These are phyloP conservation scores for Nicotiana noctiflora DNA, from an alignment of 257 asterid genomes.

Conservation along the genomic window DNA sequence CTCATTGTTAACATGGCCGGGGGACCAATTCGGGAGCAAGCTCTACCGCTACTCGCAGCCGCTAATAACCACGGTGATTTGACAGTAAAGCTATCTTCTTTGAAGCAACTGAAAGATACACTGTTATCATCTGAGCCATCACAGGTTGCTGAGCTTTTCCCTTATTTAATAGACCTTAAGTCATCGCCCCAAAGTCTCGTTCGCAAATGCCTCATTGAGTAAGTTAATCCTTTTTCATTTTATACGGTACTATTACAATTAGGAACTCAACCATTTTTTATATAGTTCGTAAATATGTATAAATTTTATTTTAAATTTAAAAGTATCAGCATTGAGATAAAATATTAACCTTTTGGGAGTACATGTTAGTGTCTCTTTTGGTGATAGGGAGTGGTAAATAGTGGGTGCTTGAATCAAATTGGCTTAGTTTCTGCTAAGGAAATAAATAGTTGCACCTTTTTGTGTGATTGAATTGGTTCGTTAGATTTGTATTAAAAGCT, in stretches of 20 bases:
- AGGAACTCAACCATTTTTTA: too few species aligned
- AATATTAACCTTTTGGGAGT: neutral
- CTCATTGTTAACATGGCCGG: conserved; percentile 39
- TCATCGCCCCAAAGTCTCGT: conserved; percentile 81
- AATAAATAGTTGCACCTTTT: neutral
- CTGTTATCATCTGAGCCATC: conserved; percentile 56
- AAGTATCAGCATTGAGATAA: neutral
- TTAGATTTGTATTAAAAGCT: neutral
- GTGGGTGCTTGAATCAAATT: neutral
- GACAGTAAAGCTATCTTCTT: conserved; percentile 73
- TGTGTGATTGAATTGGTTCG: neutral
- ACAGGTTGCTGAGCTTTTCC: conserved; percentile 66
- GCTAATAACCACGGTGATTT: conserved; percentile 91
- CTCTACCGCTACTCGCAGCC: conserved; percentile 75
- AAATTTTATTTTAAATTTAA: neutral
- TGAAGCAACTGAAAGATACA: conserved; percentile 76
- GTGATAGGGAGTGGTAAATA: neutral
- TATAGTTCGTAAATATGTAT: neutral
- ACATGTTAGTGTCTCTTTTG: neutral
- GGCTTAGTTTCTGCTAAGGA: neutral
- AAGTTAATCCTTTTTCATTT: neutral
- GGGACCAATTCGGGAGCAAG: conserved; percentile 58
- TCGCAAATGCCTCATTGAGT: conserved; percentile 27
- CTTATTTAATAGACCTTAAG: conserved; percentile 78
- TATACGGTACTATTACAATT: too few species aligned